Evolutionary conservation across 495 filamentous ascomycete genomes (phyloP), one percentile per base, ranked within the genome.

Genomic region (Podospora fimiseda): DNA sequence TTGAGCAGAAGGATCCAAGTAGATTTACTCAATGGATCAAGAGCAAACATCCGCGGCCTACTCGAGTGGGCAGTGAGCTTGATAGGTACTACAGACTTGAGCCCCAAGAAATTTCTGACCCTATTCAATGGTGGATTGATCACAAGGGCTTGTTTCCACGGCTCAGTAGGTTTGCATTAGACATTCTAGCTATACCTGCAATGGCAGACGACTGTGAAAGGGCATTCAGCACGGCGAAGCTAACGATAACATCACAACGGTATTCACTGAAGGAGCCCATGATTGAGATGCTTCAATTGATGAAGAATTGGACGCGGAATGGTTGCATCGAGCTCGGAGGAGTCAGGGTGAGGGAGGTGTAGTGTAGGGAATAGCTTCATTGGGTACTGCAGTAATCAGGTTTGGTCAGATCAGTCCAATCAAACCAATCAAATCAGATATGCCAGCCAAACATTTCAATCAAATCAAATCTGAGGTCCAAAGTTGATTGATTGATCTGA

Each of bases 401-500:
- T n/a, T n/a, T n/a, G n/a, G n/a, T 40, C 38, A 40, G 38, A 40
- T 40, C 38, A 40, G 9, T 13, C 18, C 38, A 40, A 40, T 40
- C 9, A 40, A 40, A 3, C 11, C 38, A 40, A 40, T 40, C 38
- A 40, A 40, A 3, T 40, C 3, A 40, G 38, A 40, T 40, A 40
- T 14, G 3, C 14, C 38, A 40, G 38, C 3, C 38, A 13, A 40
- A 40, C 9, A 13, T 40, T 40, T 40, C 38, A 40, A 40, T 40
- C 38, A 40, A 13, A 40, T 40, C 38, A 40, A 40, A 40, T 40
- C 38, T 16, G 38, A 40, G 38, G 3, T 40, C 38, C 38, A 40
- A 40, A 40, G 38, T 40, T 40, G 9, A 40, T 40, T 40, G 38
- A 40, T 40, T 40, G 38, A 40, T 40, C 38, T 40, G 38, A 40